These are phyloP conservation scores for Euphorbia pulcherrima DNA, from an alignment of 345 rosid species.

Conservation along the genomic window DNA sequence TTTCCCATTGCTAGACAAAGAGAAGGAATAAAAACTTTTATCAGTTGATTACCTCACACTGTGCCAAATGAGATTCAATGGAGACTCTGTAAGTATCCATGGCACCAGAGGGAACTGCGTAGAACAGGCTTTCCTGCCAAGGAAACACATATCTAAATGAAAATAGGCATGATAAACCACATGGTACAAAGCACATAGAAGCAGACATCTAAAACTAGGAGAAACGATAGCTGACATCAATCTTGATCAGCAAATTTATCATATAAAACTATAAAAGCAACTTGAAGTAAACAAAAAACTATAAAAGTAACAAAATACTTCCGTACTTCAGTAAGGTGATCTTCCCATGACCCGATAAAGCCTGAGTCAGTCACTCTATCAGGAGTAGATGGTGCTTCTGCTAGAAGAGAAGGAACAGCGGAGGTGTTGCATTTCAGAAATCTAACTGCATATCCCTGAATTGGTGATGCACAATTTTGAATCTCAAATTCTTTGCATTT, in stretches of 20 bases:
- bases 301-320: no score
- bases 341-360: slow-evolving; percentile 61
- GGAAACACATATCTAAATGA: slow-evolving; percentile 19
- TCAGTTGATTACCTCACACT: slow-evolving; percentile 43
- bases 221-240: slow-evolving; percentile 5
- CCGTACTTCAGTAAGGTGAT: slow-evolving; percentile 80
- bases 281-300: no score
- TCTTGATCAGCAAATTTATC: no score
- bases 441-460: slow-evolving; percentile 75
- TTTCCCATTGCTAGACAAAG: not conserved
- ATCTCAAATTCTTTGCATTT: slow-evolving; percentile 34
- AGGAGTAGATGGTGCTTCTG: slow-evolving; percentile 59
- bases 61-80: slow-evolving; percentile 67
- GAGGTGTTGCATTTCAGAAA: slow-evolving; percentile 59
- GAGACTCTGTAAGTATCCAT: slow-evolving; percentile 70
- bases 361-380: slow-evolving; percentile 52
- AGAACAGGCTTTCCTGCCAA: slow-evolving; percentile 89
- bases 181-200: no score
- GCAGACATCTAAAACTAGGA: no score
- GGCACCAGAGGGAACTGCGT: slow-evolving; percentile 82
- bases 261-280: no score
- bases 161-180: slow-evolving; percentile 4
- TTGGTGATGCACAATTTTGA: slow-evolving; percentile 30
- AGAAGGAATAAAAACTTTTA: slow-evolving; percentile 7
- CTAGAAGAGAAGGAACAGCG: slow-evolving; percentile 44